phyloP scores from a whole-genome alignment of 192 early-diverging fungal genomes.

The Coemansia sp. region DNA sequence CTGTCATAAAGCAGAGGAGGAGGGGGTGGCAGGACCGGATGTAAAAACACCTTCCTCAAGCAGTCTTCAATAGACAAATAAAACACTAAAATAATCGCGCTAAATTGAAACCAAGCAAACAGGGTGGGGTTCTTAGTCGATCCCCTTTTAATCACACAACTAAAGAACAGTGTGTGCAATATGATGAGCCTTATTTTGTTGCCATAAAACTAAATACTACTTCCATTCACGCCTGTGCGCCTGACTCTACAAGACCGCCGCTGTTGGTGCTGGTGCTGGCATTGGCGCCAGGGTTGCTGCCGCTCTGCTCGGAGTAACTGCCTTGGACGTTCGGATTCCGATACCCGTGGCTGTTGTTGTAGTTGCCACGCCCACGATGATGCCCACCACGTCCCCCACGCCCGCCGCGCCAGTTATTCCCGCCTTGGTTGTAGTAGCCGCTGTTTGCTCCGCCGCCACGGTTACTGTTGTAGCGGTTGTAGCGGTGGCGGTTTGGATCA shows the following conservation, averaged over 20 bases:
- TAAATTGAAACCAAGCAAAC: too few relatives aligned
- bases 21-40: background rate
- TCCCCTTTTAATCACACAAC: background rate
- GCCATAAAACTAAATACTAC: background rate
- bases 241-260: conserved; percentile 2
- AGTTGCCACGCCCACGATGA: conserved; percentile 47
- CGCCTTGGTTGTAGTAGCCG: conserved; percentile 18
- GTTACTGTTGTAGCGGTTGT: conserved; percentile 53
- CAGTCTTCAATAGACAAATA: background rate
- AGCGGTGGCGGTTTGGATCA: conserved; percentile 65
- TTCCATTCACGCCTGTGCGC: conserved; percentile 2
- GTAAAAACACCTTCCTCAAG: background rate
- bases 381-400: conserved; percentile 50
- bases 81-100: too few relatives aligned
- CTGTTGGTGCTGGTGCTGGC: background rate
- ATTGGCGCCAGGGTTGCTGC: background rate
- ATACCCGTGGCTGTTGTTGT: conserved; percentile 36
- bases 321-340: conserved; percentile 55
- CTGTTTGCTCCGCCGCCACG: conserved; percentile 48
- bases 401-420: conserved; percentile 34
- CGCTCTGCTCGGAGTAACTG: conserved; percentile 37
- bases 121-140: background rate
- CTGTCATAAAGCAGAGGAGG: too few relatives aligned
- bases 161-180: background rate
- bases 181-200: too few relatives aligned